Conservation (phyloP, 768 basidiomycete species). For the Pleurotus eryngii region DNA sequence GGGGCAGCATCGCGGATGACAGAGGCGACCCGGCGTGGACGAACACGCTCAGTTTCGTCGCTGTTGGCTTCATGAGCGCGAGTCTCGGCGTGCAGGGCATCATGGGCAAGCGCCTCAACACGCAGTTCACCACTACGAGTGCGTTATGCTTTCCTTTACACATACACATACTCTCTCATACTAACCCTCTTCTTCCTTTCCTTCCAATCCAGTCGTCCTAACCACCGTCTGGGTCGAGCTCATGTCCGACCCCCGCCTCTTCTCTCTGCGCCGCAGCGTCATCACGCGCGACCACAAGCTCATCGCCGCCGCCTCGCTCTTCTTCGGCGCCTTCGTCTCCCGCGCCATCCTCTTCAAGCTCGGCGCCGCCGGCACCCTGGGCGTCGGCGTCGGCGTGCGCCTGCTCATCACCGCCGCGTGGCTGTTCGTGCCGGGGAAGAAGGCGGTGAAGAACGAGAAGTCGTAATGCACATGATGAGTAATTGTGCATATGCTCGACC, state of each 20-base stretch:
- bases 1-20: conserved; percentile 40
- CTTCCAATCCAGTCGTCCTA: conserved; percentile 55
- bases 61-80: conserved; percentile 78
- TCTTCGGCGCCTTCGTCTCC: conserved; percentile 70
- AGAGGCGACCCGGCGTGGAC: conserved; percentile 72
- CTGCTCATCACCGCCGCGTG: conserved; percentile 60
- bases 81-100: conserved; percentile 85
- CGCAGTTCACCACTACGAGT: conserved; percentile 79
- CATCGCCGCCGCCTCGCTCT: conserved; percentile 63
- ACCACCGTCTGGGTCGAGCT: conserved; percentile 91
- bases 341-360: conserved; percentile 57
- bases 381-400: conserved; percentile 61
- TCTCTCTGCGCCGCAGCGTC: conserved; percentile 50
- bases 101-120: conserved; percentile 75
- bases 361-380: conserved; percentile 64
- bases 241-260: conserved; percentile 75
- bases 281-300: conserved; percentile 67
- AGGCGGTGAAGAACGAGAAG: background rate
- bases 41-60: conserved; percentile 60
- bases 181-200: background rate
- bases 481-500: too few species aligned
- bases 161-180: background rate
- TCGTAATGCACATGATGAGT: too few species aligned
- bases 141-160: conserved; percentile 21
- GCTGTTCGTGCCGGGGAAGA: conserved; percentile 56